Percentiles rank a stretch among this genome's conserved stretches.
Evolutionary conservation across 305 asterid species (phyloP).

Genomic region (Plantago lanceolata): DNA sequence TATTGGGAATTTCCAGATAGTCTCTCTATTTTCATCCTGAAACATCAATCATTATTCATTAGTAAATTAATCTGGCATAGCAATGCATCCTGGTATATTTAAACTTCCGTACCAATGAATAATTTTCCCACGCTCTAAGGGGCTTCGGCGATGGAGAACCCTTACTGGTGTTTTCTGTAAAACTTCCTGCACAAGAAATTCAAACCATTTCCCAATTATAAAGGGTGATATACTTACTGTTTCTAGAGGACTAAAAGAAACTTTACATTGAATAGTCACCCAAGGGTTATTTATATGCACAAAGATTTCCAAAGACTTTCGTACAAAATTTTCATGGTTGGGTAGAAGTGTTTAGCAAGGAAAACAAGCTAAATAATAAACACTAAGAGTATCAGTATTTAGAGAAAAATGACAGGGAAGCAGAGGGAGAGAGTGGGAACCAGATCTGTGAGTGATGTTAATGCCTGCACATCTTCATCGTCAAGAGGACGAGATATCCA

Average conservation of each 20-base stretch:
- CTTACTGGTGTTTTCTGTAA: slow-evolving; percentile 87
- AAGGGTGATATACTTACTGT: neutral
- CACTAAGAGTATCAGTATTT: too few species aligned
- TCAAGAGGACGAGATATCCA: slow-evolving; percentile 76
- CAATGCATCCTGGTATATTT: slow-evolving; percentile 15
- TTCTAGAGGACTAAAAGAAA: neutral
- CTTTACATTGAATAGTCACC: neutral
- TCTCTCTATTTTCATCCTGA: slow-evolving; percentile 76
- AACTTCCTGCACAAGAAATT: slow-evolving; percentile 52
- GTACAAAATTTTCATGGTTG: too few species aligned
- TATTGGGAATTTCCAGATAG: slow-evolving; percentile 65
- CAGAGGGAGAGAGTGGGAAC: slow-evolving; percentile 27
- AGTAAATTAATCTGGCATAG: slow-evolving; percentile 22
- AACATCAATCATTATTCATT: slow-evolving; percentile 20
- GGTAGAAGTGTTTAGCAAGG: too few species aligned
- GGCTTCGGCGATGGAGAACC: slow-evolving; percentile 97
- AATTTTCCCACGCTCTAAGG: slow-evolving; percentile 69
- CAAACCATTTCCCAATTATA: slow-evolving; percentile 11
- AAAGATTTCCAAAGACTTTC: too few species aligned
- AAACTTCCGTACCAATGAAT: slow-evolving; percentile 63
- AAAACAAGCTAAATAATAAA: too few species aligned
- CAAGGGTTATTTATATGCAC: neutral
- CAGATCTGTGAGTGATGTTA: slow-evolving; percentile 57
- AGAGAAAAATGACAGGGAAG: neutral
- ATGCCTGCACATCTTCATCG: slow-evolving; percentile 43